These are phyloP conservation scores for Ceriops tagal DNA, from an alignment of 345 rosid species.

Conservation along the genomic window DNA sequence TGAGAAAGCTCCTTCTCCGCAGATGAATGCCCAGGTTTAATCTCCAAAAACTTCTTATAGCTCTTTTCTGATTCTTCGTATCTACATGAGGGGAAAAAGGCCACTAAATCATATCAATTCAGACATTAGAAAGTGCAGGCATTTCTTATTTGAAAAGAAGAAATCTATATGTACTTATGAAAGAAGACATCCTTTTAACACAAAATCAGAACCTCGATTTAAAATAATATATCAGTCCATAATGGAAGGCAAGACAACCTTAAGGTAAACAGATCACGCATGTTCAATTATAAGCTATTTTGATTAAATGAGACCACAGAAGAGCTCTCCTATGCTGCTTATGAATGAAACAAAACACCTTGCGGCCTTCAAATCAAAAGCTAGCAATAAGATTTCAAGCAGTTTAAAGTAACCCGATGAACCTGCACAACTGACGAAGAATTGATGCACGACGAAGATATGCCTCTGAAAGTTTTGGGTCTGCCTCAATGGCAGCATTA, in stretches of 20 bases:
- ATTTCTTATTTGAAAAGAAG: too few species aligned
- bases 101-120: slow-evolving; percentile 32
- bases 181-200: too few species aligned
- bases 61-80: slow-evolving; percentile 79
- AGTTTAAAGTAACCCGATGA: background rate
- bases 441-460: slow-evolving; percentile 69
- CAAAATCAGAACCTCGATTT: too few species aligned
- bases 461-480: slow-evolving; percentile 89
- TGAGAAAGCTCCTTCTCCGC: slow-evolving; percentile 97
- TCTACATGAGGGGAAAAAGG: slow-evolving; percentile 45
- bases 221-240: too few species aligned
- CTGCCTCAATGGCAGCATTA: slow-evolving; percentile 86
- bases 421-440: slow-evolving; percentile 95
- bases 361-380: too few species aligned
- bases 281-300: too few species aligned
- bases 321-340: too few species aligned
- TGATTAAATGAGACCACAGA: too few species aligned
- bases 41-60: slow-evolving; percentile 64
- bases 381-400: background rate
- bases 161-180: too few species aligned
- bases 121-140: slow-evolving; percentile 10
- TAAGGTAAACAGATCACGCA: too few species aligned
- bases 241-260: too few species aligned
- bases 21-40: slow-evolving; percentile 56
- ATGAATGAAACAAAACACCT: too few species aligned